A percentile compares a stretch with the other conserved stretches of the same genome.
Evolutionary conservation across 805 yeast genomes (phyloP).

Genomic region (Kodamaea kaohsiungensis): DNA sequence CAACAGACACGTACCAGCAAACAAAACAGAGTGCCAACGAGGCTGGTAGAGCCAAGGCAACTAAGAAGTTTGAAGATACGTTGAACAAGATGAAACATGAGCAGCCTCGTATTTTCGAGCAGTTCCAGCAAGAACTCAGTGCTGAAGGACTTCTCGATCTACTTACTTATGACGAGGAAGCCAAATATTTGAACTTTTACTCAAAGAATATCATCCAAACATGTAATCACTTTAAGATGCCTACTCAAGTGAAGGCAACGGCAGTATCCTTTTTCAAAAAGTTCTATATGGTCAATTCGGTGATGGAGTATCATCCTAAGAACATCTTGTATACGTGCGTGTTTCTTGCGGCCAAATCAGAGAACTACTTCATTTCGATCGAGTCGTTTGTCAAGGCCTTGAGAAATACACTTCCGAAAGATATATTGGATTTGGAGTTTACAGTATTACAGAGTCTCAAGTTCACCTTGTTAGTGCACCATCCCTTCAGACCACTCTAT

Average conservation of each 20-base stretch:
- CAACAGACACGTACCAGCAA: slow-evolving; percentile 53
- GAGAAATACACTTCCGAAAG: slow-evolving; percentile 62
- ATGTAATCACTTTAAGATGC: slow-evolving; percentile 74
- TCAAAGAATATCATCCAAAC: slow-evolving; percentile 70
- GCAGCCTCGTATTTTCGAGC: slow-evolving; percentile 31
- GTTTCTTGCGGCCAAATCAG: slow-evolving; percentile 90
- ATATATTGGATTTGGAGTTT: slow-evolving; percentile 79
- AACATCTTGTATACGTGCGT: slow-evolving; percentile 69
- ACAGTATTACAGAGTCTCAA: slow-evolving; percentile 67
- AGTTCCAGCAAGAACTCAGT: slow-evolving; percentile 29
- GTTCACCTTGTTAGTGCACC: slow-evolving; percentile 84
- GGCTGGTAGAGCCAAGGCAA: slow-evolving; percentile 48
- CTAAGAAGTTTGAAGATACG: slow-evolving; percentile 29
- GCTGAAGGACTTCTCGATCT: slow-evolving; percentile 37
- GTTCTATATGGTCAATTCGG: slow-evolving; percentile 78
- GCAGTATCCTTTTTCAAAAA: slow-evolving; percentile 80
- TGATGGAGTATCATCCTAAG: slow-evolving; percentile 87
- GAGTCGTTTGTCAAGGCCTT: slow-evolving; percentile 74
- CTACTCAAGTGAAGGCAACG: slow-evolving; percentile 86
- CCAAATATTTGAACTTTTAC: slow-evolving; percentile 64
- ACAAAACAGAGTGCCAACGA: slow-evolving; percentile 53
- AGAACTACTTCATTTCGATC: slow-evolving; percentile 85
- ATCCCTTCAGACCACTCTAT: slow-evolving; percentile 85
- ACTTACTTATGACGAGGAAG: slow-evolving; percentile 70
- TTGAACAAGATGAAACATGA: slow-evolving; percentile 18